Evolutionary conservation across 2,329 filamentous ascomycete genomes (phyloP), one percentile per base, ranked within the genome.

Genomic region (Thermothelomyces thermophilus): DNA sequence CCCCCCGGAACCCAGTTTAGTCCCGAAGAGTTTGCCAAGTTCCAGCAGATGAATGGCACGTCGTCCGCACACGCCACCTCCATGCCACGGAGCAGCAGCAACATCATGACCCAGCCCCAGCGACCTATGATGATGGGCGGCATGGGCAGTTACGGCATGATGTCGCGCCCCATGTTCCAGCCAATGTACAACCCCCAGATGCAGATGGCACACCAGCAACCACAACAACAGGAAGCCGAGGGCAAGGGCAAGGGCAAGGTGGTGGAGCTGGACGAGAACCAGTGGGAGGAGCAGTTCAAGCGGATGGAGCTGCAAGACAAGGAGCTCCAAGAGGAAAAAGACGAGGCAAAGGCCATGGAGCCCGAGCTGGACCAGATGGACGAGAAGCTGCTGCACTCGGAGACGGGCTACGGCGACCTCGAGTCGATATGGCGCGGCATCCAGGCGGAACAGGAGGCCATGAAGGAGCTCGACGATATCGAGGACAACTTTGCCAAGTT

Each of bases 271-370:
- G 89, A 96, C 65, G 91, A 98, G 60, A 75, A 85, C 63, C 86
- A 95, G 64, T 97, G 93, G 93, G 91, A 97, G 69, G 88, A 90
- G 61, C 90, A 97, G 67, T 98, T 98, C 67, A 87, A 89, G 50
- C 82, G 93, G 68, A 83, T 96, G 65, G 88, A 91, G 65, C 71
- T 84, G 55, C 74, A 83, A 53, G 78, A 84, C 63, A 70, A 77
- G 60, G 68, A 75, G 54, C 66, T 71, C 46, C 73, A 75, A 60
- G 73, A 72, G 48, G 67, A 51, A 28, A 48, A 68, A 35, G 86
- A 87, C 46, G 84, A 87, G 57, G 69, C 70, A 55, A 76, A 76
- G 52, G 86, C 85, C 16, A 87, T 91, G 60, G 90, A 94, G 72
- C 79, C 80, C 53, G 90, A 97, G 73, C 77, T 97, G 60, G 84